A percentile compares a stretch with the other conserved stretches of the same genome.
phyloP scores from a whole-genome alignment of 345 rosid species.

The Hibiscus trionum region DNA sequence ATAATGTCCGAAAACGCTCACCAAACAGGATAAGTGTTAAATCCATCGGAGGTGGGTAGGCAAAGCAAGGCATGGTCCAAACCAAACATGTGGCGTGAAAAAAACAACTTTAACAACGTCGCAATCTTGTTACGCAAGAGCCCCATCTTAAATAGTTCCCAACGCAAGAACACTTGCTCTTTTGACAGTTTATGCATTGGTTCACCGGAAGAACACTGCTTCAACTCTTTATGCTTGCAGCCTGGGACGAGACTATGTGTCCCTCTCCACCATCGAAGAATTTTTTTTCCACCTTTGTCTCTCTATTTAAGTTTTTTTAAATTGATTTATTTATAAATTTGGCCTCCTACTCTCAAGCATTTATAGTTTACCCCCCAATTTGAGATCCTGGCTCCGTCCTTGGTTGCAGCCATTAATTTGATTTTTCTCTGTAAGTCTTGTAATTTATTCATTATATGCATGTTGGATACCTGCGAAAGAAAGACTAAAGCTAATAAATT shows the following conservation, averaged over 20 bases:
- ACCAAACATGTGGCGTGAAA: neutral
- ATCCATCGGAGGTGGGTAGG: too few species aligned
- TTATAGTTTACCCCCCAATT: too few species aligned
- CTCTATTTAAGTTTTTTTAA: too few species aligned
- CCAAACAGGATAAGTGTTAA: too few species aligned
- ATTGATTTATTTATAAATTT: too few species aligned
- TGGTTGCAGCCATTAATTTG: neutral
- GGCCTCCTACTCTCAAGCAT: too few species aligned
- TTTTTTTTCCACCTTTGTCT: too few species aligned
- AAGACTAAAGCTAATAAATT: neutral
- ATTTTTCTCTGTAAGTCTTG: neutral
- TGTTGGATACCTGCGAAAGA: neutral
- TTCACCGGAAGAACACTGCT: neutral
- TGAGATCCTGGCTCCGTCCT: too few species aligned
- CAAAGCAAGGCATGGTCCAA: neutral
- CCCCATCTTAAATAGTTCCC: neutral
- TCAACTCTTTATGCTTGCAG: neutral
- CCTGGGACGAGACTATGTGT: too few species aligned
- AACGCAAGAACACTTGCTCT: neutral
- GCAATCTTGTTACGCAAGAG: neutral
- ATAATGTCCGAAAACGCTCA: too few species aligned
- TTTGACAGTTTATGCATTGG: neutral
- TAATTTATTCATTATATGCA: neutral
- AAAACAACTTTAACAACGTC: neutral
- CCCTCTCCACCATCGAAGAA: too few species aligned